Base-by-base conservation (phyloP, 2,329 filamentous ascomycete species). In the Plenodomus biglobosus region DNA sequence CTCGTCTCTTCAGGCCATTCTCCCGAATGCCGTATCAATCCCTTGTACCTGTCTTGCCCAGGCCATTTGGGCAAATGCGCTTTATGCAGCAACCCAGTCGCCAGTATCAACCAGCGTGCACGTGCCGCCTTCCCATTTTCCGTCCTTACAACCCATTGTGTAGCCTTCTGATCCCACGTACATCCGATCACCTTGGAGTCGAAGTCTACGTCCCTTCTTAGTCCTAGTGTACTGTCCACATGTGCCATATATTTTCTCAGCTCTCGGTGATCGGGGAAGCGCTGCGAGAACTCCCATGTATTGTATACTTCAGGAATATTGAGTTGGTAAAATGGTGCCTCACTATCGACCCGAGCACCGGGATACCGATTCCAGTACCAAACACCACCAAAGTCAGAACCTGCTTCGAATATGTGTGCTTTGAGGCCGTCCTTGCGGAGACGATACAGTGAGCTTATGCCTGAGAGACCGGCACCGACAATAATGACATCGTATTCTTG, bases 91-190 rank as follows among this genome's bases (percentile, higher is more conserved):
- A 59, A 35, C 0, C 64, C 62, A 1, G 58, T 57, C 3, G 57
- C 56, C 10, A 62, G 42, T 1, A 65, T 48, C 8, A 66, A 38
- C 75, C 76, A n/a, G 76, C 76, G n/a, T 70, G 75, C 27, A 70
- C 71, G 21, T 69, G 66, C 43, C 78, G 56, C 13, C 76, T 65
- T 54, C 2, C 77, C 78, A 22, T 72, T 71, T 8, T 70, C 69
- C 0, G 76, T 78, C 7, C 52, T 66, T 13, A 82, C 58, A 0
- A 63, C 69, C 80, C 79, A 83, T 22, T 61, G 55, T 0, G 66
- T 66, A 1, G 65, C 45, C 0, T 55, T 50, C 0, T 64, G 59
- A 44, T 80, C 65, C 53, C 75, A 81, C 1, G 62, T 56, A 1
- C 75, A 76, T 2, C 64, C 70, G 5, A 69, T 61, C 1, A 82